Evolutionary conservation across 352 stramenopile species (phyloP).

Genomic region (Phytophthora pisi): DNA sequence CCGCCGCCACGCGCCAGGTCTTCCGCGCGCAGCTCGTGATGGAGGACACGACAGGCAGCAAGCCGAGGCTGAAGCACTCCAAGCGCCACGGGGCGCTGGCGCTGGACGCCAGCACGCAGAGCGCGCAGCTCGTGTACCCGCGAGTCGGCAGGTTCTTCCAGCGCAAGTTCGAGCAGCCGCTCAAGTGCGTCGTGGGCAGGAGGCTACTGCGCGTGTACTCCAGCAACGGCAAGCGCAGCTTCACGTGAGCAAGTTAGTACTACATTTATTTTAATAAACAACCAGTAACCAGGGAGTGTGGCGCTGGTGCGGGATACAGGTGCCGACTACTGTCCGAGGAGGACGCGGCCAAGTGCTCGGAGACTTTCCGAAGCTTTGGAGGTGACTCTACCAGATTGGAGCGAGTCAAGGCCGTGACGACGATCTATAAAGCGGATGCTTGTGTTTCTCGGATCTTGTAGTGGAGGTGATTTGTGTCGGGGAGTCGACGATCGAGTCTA

Average conservation of each 20-base stretch:
- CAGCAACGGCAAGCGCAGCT: constrained; percentile 43
- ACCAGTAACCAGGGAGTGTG: not conserved
- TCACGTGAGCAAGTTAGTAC: constrained; percentile 38
- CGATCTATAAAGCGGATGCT: not conserved
- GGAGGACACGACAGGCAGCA: constrained; percentile 13
- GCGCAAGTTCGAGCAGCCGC: constrained; percentile 58
- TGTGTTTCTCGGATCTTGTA: constrained; percentile 4
- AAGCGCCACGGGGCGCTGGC: constrained; percentile 48
- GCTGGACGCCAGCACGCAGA: constrained; percentile 40
- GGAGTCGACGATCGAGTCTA: constrained; percentile 12
- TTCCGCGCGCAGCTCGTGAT: constrained; percentile 47
- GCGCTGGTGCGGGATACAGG: constrained; percentile 8
- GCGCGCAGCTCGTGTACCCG: constrained; percentile 52
- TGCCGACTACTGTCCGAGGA: constrained; percentile 36
- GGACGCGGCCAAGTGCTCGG: constrained; percentile 30
- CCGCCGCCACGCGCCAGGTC: not conserved
- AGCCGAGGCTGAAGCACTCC: constrained; percentile 34
- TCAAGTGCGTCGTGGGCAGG: constrained; percentile 49
- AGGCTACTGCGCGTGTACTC: constrained; percentile 55
- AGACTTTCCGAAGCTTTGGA: constrained; percentile 40
- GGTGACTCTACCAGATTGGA: constrained; percentile 17
- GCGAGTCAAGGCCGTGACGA: not conserved
- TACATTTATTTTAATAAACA: not conserved
- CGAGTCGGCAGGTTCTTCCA: constrained; percentile 42
- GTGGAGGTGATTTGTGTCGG: constrained; percentile 42